phyloP scores from a whole-genome alignment of 495 filamentous ascomycete genomes.

The Aspergillus diversus region DNA sequence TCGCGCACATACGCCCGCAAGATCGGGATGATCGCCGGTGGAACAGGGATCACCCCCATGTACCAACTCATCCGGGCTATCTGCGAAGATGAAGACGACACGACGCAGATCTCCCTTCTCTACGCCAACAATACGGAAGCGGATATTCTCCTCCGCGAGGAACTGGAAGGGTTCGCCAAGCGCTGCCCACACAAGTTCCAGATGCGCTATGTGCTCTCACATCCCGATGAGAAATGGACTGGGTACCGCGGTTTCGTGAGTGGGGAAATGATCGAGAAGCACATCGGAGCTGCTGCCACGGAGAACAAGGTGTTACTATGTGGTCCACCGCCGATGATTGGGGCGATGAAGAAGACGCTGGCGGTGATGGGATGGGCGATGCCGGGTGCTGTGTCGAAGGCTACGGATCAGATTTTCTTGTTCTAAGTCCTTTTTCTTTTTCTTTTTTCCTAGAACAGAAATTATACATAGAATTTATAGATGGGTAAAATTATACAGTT shows the following conservation, averaged over 20 bases:
- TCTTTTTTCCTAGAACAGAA: not conserved
- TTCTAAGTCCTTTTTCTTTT: slow-evolving; percentile 20
- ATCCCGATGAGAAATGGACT: slow-evolving; percentile 30
- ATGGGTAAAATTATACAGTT: not conserved
- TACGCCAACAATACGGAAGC: slow-evolving; percentile 47
- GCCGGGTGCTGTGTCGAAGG: slow-evolving; percentile 35
- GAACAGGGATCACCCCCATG: slow-evolving; percentile 61
- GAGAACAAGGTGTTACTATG: slow-evolving; percentile 35
- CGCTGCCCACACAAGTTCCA: slow-evolving; percentile 42
- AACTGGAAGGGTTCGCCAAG: slow-evolving; percentile 51
- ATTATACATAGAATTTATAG: not conserved
- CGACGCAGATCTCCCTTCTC: slow-evolving; percentile 49
- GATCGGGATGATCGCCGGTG: slow-evolving; percentile 56
- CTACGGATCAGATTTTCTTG: slow-evolving; percentile 36
- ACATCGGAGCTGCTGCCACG: slow-evolving; percentile 16
- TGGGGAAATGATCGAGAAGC: slow-evolving; percentile 23
- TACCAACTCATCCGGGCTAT: slow-evolving; percentile 57
- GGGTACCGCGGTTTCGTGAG: slow-evolving; percentile 29
- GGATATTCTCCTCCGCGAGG: slow-evolving; percentile 44
- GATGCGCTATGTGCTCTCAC: slow-evolving; percentile 47
- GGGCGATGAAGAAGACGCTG: slow-evolving; percentile 36
- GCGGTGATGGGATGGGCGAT: slow-evolving; percentile 31
- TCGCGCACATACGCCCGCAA: slow-evolving; percentile 31
- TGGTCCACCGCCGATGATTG: slow-evolving; percentile 38
- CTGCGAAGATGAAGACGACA: slow-evolving; percentile 50